A percentile compares a stretch with the other conserved stretches of the same genome.
phyloP scores from a whole-genome alignment of 495 filamentous ascomycete genomes.

The Lasiosphaeriaceae sp. region DNA sequence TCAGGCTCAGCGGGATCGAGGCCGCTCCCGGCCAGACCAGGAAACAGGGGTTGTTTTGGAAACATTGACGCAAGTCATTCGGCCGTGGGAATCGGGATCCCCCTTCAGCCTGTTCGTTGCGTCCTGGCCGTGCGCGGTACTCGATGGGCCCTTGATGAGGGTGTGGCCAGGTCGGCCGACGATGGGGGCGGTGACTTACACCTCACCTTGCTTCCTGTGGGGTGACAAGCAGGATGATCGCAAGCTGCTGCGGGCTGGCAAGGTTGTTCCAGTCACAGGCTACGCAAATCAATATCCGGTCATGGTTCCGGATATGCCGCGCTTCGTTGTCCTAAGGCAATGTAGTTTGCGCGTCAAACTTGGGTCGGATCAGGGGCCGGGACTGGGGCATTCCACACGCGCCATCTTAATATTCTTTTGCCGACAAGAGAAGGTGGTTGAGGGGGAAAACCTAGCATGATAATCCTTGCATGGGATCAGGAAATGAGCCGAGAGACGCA shows the following conservation, averaged over 20 bases:
- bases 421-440: neutral
- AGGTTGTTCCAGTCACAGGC: slow-evolving; percentile 5
- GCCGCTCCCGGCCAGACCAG: slow-evolving; percentile 11
- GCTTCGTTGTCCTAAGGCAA: neutral
- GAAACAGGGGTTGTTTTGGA: slow-evolving; percentile 1
- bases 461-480: slow-evolving; percentile 9
- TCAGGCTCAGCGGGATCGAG: slow-evolving; percentile 10
- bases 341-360: neutral
- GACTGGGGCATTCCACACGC: neutral
- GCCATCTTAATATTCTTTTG: neutral
- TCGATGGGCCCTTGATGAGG: slow-evolving; percentile 16
- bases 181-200: slow-evolving; percentile 30
- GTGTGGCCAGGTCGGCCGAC: slow-evolving; percentile 10
- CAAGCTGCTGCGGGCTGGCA: slow-evolving; percentile 9
- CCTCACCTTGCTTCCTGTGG: slow-evolving; percentile 25
- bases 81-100: slow-evolving; percentile 1
- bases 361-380: slow-evolving; percentile 12
- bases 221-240: slow-evolving; percentile 20
- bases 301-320: slow-evolving; percentile 14
- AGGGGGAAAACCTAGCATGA: slow-evolving; percentile 1
- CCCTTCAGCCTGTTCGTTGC: slow-evolving; percentile 9
- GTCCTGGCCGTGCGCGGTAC: slow-evolving; percentile 2
- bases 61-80: neutral
- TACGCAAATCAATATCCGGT: slow-evolving; percentile 17
- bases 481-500: slow-evolving; percentile 3